Evolutionary conservation across 805 yeast species (phyloP).

Genomic region (Starmerella sp.): DNA sequence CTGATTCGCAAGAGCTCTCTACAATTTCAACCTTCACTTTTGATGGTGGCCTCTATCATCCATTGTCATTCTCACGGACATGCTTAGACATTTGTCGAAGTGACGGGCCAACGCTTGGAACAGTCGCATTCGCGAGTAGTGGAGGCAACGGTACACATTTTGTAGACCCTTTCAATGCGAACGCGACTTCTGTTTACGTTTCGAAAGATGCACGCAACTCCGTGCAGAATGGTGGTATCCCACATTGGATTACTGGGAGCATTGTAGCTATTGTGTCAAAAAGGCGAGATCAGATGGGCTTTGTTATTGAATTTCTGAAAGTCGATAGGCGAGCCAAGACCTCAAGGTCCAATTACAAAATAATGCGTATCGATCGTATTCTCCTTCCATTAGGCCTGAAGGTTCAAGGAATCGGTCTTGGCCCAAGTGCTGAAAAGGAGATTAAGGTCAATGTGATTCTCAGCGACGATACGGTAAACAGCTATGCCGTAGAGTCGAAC

Average conservation of each 20-base stretch:
- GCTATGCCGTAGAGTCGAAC: not conserved
- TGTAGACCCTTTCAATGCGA: not conserved
- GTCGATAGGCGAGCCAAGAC: not conserved
- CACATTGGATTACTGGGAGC: not conserved
- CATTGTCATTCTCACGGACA: not conserved
- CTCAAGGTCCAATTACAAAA: not conserved
- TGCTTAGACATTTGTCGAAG: not conserved
- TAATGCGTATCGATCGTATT: not conserved
- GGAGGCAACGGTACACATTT: not conserved
- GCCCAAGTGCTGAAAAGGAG: too few relatives aligned
- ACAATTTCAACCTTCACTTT: not conserved
- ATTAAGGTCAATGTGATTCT: not conserved
- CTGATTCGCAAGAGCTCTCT: not conserved
- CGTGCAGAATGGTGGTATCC: too few relatives aligned
- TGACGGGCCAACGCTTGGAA: not conserved
- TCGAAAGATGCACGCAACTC: not conserved
- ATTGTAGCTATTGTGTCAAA: not conserved
- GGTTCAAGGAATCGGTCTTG: not conserved
- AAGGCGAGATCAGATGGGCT: not conserved
- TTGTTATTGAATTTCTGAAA: not conserved
- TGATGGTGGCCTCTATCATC: not conserved
- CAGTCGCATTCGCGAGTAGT: not conserved
- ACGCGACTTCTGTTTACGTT: not conserved
- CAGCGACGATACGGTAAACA: not conserved
- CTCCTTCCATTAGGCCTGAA: not conserved